Percentiles rank a stretch among this genome's conserved stretches.
These are phyloP conservation scores for Aurantiochytrium sp. DNA, from an alignment of 108 stramenopile species.

Conservation along the genomic window DNA sequence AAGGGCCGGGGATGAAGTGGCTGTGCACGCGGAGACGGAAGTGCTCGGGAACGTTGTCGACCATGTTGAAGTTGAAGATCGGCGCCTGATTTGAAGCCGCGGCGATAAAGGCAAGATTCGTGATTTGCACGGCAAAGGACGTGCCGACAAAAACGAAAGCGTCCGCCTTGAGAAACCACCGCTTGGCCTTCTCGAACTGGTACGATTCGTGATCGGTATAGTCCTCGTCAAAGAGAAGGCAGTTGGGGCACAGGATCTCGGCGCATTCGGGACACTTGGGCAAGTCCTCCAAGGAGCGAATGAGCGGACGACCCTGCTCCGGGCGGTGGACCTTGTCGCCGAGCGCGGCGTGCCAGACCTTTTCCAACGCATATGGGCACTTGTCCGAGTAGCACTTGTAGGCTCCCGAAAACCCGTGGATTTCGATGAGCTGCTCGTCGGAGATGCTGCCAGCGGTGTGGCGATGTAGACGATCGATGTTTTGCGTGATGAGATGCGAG, in stretches of 20 bases:
- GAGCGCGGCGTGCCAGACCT: background rate
- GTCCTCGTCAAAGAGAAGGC: slow-evolving; percentile 25
- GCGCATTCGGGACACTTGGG: background rate
- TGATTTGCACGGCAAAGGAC: slow-evolving; percentile 30
- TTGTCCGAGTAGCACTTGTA: background rate
- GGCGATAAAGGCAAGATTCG: background rate
- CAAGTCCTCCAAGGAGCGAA: background rate
- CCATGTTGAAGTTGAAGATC: slow-evolving; percentile 25
- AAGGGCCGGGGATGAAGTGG: background rate
- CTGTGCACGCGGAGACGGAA: background rate
- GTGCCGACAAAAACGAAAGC: slow-evolving; percentile 21
- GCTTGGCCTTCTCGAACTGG: background rate
- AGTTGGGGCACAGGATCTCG: background rate
- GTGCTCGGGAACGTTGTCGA: slow-evolving; percentile 12
- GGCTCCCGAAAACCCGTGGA: background rate
- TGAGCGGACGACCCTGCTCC: background rate
- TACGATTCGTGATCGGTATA: slow-evolving; percentile 27
- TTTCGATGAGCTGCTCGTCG: slow-evolving; percentile 28
- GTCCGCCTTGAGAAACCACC: background rate
- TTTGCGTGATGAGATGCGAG: slow-evolving; percentile 19
- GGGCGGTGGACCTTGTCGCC: background rate
- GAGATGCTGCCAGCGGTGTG: background rate
- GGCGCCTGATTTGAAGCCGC: background rate
- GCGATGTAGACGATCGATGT: slow-evolving; percentile 13
- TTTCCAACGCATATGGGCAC: background rate